Evolutionary conservation across 495 filamentous ascomycete species (phyloP).

Genomic region (Xylaria bambusicola): DNA sequence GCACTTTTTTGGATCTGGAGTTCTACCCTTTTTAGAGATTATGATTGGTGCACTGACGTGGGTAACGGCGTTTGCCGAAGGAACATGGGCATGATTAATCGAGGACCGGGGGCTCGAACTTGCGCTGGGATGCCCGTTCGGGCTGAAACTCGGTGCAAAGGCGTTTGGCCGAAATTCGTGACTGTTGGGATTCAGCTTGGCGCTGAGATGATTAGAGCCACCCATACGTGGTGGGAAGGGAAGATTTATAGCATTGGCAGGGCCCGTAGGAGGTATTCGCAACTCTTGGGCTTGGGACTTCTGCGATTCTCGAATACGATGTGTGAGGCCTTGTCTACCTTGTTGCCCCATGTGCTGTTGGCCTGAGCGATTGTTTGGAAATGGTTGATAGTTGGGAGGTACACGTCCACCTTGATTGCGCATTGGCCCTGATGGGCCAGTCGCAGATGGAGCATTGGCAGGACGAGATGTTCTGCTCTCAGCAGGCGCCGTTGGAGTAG

Average conservation of each 20-base stretch:
- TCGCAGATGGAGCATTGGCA: conserved; percentile 18
- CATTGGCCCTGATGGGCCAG: conserved; percentile 32
- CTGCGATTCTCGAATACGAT: conserved; percentile 50
- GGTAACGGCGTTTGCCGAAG: conserved; percentile 29
- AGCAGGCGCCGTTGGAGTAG: conserved; percentile 21
- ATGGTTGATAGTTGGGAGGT: conserved; percentile 26
- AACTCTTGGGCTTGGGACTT: conserved; percentile 48
- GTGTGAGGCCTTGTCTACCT: conserved; percentile 38
- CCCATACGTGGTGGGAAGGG: conserved; percentile 50
- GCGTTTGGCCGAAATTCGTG: conserved; percentile 84
- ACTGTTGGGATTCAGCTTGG: conserved; percentile 79
- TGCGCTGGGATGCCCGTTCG: conserved; percentile 61
- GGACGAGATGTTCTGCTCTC: conserved; percentile 34
- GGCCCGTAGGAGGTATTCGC: conserved; percentile 55
- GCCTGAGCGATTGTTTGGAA: conserved; percentile 37
- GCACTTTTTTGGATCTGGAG: conserved; percentile 55
- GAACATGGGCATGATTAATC: conserved; percentile 47
- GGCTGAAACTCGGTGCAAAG: conserved; percentile 75
- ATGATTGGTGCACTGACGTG: conserved; percentile 40
- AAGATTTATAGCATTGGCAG: conserved; percentile 50
- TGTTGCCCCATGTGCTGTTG: conserved; percentile 38
- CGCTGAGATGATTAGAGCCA: conserved; percentile 50
- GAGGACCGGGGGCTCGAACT: conserved; percentile 66
- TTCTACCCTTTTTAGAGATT: conserved; percentile 63
- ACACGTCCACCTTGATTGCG: conserved; percentile 24